Conservation (phyloP, 805 yeast genomes). For the Hanseniaspora singularis region DNA sequence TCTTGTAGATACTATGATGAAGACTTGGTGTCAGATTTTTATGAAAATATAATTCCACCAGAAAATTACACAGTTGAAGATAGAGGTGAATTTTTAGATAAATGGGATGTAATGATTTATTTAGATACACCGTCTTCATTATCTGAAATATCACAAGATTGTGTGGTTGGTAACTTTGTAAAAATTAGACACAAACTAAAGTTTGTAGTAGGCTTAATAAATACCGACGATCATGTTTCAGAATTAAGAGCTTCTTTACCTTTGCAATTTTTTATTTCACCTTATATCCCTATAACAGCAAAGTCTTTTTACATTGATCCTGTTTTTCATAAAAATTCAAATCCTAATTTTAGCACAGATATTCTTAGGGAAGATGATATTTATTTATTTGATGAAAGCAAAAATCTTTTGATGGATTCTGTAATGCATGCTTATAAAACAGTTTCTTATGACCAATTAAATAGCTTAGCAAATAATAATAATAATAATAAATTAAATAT, state of each 20-base stretch:
- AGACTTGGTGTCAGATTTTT: slow-evolving; percentile 26
- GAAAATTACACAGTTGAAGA: slow-evolving; percentile 23
- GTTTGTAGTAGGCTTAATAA: slow-evolving; percentile 62
- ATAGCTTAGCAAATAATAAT: neutral
- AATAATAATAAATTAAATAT: neutral
- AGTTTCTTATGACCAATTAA: slow-evolving; percentile 10
- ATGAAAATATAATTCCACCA: slow-evolving; percentile 22
- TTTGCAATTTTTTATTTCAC: slow-evolving; percentile 59
- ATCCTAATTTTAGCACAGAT: slow-evolving; percentile 10
- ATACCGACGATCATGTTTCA: slow-evolving; percentile 86
- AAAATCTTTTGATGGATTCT: slow-evolving; percentile 14
- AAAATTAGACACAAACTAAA: slow-evolving; percentile 83
- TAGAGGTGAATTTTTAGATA: slow-evolving; percentile 33
- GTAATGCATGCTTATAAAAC: slow-evolving; percentile 10
- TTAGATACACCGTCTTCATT: slow-evolving; percentile 62
- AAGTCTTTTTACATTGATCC: slow-evolving; percentile 23
- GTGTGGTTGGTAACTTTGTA: slow-evolving; percentile 53
- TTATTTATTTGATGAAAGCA: slow-evolving; percentile 15
- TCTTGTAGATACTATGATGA: slow-evolving; percentile 28
- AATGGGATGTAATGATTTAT: slow-evolving; percentile 60
- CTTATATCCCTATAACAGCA: slow-evolving; percentile 64
- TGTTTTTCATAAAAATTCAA: slow-evolving; percentile 17
- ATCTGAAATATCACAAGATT: slow-evolving; percentile 74
- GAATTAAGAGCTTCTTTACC: slow-evolving; percentile 88
- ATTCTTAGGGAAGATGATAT: slow-evolving; percentile 8